These are phyloP conservation scores for Komagataella mondaviorum DNA, from an alignment of 805 yeast species.

Conservation along the genomic window DNA sequence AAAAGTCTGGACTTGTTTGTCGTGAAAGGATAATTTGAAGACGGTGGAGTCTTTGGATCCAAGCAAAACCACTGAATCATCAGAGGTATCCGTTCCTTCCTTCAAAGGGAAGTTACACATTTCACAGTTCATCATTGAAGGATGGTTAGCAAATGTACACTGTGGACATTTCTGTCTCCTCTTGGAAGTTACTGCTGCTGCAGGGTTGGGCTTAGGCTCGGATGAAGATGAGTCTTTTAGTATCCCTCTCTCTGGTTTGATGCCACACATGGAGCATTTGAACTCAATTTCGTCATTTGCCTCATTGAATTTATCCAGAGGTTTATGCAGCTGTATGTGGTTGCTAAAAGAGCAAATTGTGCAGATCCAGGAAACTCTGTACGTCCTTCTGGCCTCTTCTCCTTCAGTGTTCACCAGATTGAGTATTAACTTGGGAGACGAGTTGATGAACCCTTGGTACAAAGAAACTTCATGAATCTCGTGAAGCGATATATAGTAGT, in stretches of 20 bases:
- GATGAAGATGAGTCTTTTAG: conserved; percentile 3
- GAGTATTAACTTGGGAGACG: conserved; percentile 62
- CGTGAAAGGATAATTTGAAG: conserved; percentile 64
- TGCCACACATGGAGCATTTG: conserved; percentile 40
- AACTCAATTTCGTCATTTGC: conserved; percentile 29
- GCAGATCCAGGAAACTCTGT: background rate
- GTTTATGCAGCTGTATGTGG: background rate
- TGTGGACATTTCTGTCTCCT: conserved; percentile 30
- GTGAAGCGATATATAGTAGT: conserved; percentile 7
- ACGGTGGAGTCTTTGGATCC: conserved; percentile 12
- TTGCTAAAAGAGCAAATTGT: background rate
- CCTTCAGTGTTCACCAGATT: conserved; percentile 9
- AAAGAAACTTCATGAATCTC: conserved; percentile 10
- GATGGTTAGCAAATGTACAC: conserved; percentile 67
- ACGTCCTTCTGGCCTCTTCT: background rate
- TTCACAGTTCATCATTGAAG: conserved; percentile 67
- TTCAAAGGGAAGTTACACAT: conserved; percentile 59
- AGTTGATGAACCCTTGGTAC: conserved; percentile 48
- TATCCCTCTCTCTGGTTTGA: conserved; percentile 21
- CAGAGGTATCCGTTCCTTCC: background rate
- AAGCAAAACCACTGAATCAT: background rate
- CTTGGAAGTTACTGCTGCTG: conserved; percentile 1
- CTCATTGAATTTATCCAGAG: background rate
- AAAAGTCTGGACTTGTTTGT: conserved; percentile 48
- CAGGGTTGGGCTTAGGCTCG: background rate